These are phyloP conservation scores for Cladorrhinum samala DNA, from an alignment of 495 filamentous ascomycete genomes.

Conservation along the genomic window DNA sequence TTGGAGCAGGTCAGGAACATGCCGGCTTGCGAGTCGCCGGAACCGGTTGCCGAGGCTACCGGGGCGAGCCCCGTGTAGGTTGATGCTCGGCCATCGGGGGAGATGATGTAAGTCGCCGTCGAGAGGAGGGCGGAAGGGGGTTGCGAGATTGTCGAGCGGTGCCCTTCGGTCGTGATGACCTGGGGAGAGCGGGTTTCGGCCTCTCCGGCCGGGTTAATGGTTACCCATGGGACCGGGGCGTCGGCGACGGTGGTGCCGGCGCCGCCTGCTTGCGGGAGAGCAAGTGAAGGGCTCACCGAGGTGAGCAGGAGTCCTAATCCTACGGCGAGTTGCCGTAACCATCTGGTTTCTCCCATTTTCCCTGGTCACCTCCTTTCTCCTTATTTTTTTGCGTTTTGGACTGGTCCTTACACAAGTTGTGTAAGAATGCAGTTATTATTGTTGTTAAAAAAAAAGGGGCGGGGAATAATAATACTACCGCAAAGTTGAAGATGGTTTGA, in stretches of 20 bases:
- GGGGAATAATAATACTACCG: too few species aligned
- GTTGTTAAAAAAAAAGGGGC: too few species aligned
- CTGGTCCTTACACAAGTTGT: not conserved
- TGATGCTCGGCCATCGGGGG: slow-evolving; percentile 6
- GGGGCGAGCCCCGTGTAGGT: slow-evolving; percentile 28
- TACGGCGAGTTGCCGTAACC: slow-evolving; percentile 4
- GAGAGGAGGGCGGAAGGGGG: slow-evolving; percentile 19
- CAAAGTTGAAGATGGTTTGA: too few species aligned
- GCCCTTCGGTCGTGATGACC: slow-evolving; percentile 20
- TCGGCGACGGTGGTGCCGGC: slow-evolving; percentile 2
- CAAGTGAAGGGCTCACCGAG: not conserved
- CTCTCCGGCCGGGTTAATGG: slow-evolving; percentile 18
- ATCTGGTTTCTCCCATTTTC: not conserved
- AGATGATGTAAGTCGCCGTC: slow-evolving; percentile 23
- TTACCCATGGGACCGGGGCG: slow-evolving; percentile 21
- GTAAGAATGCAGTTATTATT: too few species aligned
- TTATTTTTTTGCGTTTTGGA: not conserved
- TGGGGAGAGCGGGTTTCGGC: slow-evolving; percentile 21
- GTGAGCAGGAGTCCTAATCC: not conserved
- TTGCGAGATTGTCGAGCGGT: slow-evolving; percentile 15
- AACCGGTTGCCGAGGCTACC: slow-evolving; percentile 18
- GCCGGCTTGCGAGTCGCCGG: slow-evolving; percentile 9
- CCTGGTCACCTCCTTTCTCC: not conserved
- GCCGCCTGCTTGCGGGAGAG: slow-evolving; percentile 15
- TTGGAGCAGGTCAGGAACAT: slow-evolving; percentile 23